Evolutionary conservation across 106 monocot genomes (phyloP), one percentile per base, ranked within the genome.

Genomic region (Dendrobium nobile): DNA sequence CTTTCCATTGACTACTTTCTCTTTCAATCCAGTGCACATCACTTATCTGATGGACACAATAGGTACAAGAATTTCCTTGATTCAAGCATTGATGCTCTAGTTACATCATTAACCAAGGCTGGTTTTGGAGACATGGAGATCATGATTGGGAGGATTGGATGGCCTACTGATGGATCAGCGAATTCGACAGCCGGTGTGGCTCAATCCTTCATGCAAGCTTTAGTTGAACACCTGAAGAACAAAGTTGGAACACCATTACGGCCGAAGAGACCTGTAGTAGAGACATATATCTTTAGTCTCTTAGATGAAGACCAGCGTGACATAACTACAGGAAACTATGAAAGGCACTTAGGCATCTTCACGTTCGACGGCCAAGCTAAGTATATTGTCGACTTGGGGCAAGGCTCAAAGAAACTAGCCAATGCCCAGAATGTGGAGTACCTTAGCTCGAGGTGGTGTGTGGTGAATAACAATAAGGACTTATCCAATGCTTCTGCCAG

Each of bases 351-450:
- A 79, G 98, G 98, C 44, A 77, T 98, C 37, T 98, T 95, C 86
- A 98, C 98, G 27, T 95, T 95, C 77, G 98, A 98, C 28, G 98
- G 98, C 56, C 98, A 98, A 65, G 92, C 92, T 0, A 95, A 98
- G 83, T 98, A 93, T 75, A 79, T 78, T 65, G 67, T 93, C 3
- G 84, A 92, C 77, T 70, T 98, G n/a, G 91, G 91, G 42, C 91
- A 89, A 65, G 91, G 95, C 22, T 78, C 95, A 16, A 88, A 75
- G 82, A 51, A 72, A 45, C 80, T 95, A 9, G 83, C 22, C 1
- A 88, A 83, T 72, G 98, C 90, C 37, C 82, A 80, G 47, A 82
- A 90, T 70, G 92, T 98, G 56, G 88, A 91, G 1, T 95, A 95
- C 76, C 95, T 98, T n/a, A 45, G 86, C 5, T 45, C 86, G 11